These are phyloP conservation scores for Trichoderma sp. DNA, from an alignment of 2,329 filamentous ascomycete genomes.

Conservation along the genomic window DNA sequence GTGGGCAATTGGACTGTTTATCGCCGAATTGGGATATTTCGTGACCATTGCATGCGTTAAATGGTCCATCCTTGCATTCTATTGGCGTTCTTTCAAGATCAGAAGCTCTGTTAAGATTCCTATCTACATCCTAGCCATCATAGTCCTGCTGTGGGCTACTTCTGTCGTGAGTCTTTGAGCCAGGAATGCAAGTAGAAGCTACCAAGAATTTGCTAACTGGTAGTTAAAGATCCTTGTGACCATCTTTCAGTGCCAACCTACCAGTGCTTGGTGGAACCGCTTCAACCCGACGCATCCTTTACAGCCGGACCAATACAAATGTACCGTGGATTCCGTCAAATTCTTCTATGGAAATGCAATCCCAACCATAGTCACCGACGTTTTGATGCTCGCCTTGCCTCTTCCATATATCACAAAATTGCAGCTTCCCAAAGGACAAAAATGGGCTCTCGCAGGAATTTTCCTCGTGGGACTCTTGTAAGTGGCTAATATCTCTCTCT, in stretches of 20 bases:
- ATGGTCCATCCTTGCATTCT: conserved; percentile 27
- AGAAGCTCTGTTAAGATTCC: conserved; percentile 23
- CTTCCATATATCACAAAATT: conserved; percentile 30
- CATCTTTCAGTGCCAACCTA: conserved; percentile 23
- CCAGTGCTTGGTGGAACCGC: conserved; percentile 24
- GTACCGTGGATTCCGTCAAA: conserved; percentile 22
- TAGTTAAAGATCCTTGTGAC: conserved; percentile 21
- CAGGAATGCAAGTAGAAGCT: neutral
- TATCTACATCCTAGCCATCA: conserved; percentile 22
- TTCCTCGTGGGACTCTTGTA: conserved; percentile 29
- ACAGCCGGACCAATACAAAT: conserved; percentile 19
- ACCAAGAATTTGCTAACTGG: neutral
- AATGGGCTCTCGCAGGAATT: conserved; percentile 26
- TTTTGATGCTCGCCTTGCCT: conserved; percentile 29
- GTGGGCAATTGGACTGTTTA: conserved; percentile 26
- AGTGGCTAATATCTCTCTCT: conserved; percentile 5
- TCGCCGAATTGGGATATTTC: conserved; percentile 25
- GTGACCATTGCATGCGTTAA: conserved; percentile 25
- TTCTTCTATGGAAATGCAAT: conserved; percentile 32
- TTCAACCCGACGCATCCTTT: conserved; percentile 22
- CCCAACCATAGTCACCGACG: conserved; percentile 29
- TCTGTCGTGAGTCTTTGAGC: conserved; percentile 24
- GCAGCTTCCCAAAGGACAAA: conserved; percentile 26
- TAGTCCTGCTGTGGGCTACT: conserved; percentile 24
- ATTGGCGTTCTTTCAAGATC: conserved; percentile 28